Percentiles rank a stretch among this genome's conserved stretches.
Conservation (phyloP, 2,329 filamentous ascomycete species). For the Pestalotiopsis sp. region DNA sequence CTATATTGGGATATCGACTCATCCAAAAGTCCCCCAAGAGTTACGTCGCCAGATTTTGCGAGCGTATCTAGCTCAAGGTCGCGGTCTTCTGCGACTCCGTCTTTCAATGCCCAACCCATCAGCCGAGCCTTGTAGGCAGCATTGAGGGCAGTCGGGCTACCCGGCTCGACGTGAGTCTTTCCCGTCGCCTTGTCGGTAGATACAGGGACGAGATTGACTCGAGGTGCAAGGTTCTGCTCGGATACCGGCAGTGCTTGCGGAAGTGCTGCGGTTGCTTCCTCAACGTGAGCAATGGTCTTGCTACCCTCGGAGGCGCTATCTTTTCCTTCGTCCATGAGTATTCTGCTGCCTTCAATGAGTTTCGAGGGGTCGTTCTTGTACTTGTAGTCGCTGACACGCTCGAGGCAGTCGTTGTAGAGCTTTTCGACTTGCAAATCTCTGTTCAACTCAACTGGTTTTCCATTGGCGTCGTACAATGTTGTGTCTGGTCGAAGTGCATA, state of each 20-base stretch:
- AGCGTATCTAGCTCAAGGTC: constrained; percentile 74
- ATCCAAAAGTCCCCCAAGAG: constrained; percentile 88
- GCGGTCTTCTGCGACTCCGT: constrained; percentile 62
- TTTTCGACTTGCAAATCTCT: constrained; percentile 86
- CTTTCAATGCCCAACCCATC: constrained; percentile 81
- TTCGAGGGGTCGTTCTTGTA: constrained; percentile 72
- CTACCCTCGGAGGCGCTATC: constrained; percentile 74
- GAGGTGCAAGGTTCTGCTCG: constrained; percentile 55
- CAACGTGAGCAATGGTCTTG: constrained; percentile 72
- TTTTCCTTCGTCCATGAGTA: constrained; percentile 79
- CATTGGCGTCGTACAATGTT: constrained; percentile 86
- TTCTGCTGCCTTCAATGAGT: constrained; percentile 80
- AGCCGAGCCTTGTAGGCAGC: constrained; percentile 76
- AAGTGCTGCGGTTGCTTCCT: constrained; percentile 69
- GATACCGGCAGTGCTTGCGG: constrained; percentile 56
- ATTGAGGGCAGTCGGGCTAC: constrained; percentile 68
- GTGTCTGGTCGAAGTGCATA: constrained; percentile 80
- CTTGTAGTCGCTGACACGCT: constrained; percentile 89
- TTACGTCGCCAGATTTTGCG: constrained; percentile 67
- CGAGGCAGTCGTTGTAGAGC: constrained; percentile 92
- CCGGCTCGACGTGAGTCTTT: constrained; percentile 71
- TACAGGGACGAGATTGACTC: constrained; percentile 62
- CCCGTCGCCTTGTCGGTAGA: constrained; percentile 73
- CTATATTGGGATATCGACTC: constrained; percentile 89
- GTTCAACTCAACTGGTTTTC: constrained; percentile 74